These are phyloP conservation scores for Exserohilum turcica DNA, from an alignment of 2,329 filamentous ascomycete species.

Conservation along the genomic window DNA sequence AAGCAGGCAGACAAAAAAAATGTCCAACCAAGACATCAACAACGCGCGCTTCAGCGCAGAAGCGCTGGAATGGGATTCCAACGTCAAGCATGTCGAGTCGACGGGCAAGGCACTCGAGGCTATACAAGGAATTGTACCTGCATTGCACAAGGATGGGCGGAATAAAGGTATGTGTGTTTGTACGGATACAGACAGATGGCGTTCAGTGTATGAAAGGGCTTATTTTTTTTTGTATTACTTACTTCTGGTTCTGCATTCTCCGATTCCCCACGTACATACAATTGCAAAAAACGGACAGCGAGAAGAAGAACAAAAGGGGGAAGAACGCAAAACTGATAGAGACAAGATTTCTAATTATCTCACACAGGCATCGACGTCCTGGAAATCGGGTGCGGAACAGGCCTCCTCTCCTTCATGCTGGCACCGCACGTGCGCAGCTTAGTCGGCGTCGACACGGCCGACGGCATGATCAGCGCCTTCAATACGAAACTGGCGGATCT, in stretches of 20 bases:
- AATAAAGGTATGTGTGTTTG: conserved; percentile 40
- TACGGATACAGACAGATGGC: too few species aligned
- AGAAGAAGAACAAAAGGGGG: too few species aligned
- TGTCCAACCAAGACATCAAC: conserved; percentile 30
- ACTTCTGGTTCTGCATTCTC: not conserved
- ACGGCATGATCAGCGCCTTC: conserved; percentile 61
- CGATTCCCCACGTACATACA: not conserved
- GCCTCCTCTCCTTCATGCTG: conserved; percentile 58
- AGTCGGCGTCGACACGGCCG: conserved; percentile 60
- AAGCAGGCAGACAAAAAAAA: not conserved
- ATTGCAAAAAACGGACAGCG: not conserved
- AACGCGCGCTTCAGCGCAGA: conserved; percentile 61
- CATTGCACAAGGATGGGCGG: conserved; percentile 35
- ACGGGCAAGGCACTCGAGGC: conserved; percentile 54
- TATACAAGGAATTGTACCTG: conserved; percentile 50
- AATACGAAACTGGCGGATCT: conserved; percentile 50
- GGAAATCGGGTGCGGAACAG: conserved; percentile 64
- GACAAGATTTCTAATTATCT: too few species aligned
- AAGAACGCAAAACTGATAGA: too few species aligned
- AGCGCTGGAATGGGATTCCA: conserved; percentile 61
- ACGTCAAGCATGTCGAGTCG: conserved; percentile 56
- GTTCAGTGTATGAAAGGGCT: not conserved
- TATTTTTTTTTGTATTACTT: not conserved
- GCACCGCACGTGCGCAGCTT: conserved; percentile 56
- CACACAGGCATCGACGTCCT: conserved; percentile 53